Conservation (phyloP, 2,329 filamentous ascomycete genomes). For the Penicillium sp. region DNA sequence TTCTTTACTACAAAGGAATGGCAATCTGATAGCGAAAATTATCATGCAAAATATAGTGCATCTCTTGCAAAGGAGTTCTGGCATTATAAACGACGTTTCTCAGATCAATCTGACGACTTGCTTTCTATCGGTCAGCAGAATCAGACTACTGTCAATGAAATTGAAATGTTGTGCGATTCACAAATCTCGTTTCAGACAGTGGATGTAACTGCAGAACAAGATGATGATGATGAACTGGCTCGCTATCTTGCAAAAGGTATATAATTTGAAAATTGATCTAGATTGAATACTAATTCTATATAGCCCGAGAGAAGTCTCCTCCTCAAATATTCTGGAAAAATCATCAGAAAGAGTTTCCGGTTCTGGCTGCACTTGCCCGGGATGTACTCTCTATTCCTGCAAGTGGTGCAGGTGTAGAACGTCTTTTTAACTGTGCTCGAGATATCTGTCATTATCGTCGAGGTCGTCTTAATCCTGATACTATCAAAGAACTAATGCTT, state of each 20-base stretch:
- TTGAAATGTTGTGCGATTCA: too few species aligned
- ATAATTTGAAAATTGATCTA: neutral
- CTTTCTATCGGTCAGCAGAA: too few species aligned
- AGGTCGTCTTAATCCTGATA: neutral
- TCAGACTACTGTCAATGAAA: too few species aligned
- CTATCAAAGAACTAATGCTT: slow-evolving; percentile 10
- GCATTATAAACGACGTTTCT: too few species aligned
- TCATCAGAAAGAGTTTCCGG: slow-evolving; percentile 7
- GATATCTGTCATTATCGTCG: slow-evolving; percentile 13
- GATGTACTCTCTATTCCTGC: slow-evolving; percentile 13
- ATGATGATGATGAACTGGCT: slow-evolving; percentile 4
- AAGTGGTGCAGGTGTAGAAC: slow-evolving; percentile 8
- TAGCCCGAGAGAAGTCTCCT: too few species aligned
- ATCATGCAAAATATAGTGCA: too few species aligned
- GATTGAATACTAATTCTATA: too few species aligned
- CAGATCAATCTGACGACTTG: too few species aligned
- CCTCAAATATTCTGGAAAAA: slow-evolving; percentile 6
- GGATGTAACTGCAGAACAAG: neutral
- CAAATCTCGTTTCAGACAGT: too few species aligned
- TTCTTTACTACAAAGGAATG: too few species aligned
- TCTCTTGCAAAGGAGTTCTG: too few species aligned
- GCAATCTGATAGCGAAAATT: too few species aligned
- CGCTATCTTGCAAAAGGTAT: slow-evolving; percentile 5
- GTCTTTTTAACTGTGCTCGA: slow-evolving; percentile 12
- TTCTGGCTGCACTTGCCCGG: slow-evolving; percentile 6